Evolutionary conservation across 257 asterid genomes (phyloP), one percentile per base, ranked within the genome.

Genomic region (Asclepias syriaca): DNA sequence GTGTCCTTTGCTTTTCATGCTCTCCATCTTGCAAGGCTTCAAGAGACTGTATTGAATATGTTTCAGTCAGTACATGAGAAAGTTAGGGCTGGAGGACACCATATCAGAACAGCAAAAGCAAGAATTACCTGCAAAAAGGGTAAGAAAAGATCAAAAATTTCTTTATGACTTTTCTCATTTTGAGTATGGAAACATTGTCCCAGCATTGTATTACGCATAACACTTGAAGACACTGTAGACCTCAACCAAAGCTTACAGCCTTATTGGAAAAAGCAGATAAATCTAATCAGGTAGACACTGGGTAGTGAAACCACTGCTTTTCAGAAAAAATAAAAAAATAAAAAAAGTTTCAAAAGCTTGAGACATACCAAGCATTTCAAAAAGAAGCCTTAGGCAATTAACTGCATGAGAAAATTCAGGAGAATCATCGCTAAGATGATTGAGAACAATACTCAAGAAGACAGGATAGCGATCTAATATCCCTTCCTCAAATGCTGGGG

Each of bases 21-120:
- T 94, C 99, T 73, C 98, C 99, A 76, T 94, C 99, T 87, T 90
- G 99, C 77, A 94, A 88, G 74, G 96, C 96, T 87, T 94, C 99
- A 56, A 94, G 98, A 79, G 99, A 94, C 99, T 94, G 90, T 75
- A 63, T 13, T 22, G 56, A 3, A 68, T 48, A 61, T 21, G 4
- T 50, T 32, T 48, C 46, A 16, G 14, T 51, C 39, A 48, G 34
- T 64, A 78, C 19, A n/a, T 51, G 39, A 29, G 16, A 55, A 45
- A 45, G 58, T 22, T 22, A 78, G 77, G 21, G 46, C 48, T 24
- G 65, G 51, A 56, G 58, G 72, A 66, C 48, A 64, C 67, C 39
- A 48, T 46, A 40, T 0, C 67, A 68, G 11, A 32, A 46, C 39
- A 32, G 43, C 66, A 8, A 74, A 32, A 54, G 56, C 29, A 45